Evolutionary conservation across 345 rosid species (phyloP).

Genomic region (Xanthoceras sorbifolium): DNA sequence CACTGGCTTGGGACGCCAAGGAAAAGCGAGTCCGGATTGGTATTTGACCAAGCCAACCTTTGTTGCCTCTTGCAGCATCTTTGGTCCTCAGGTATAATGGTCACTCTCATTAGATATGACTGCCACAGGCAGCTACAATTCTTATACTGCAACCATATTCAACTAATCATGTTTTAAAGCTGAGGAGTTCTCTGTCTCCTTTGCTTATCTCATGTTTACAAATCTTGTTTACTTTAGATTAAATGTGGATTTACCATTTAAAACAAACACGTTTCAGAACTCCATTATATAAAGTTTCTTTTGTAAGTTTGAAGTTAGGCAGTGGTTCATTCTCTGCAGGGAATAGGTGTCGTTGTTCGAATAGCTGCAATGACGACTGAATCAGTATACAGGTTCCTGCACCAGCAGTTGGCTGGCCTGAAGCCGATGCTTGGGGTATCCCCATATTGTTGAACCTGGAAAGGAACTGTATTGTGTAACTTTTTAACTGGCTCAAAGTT

Average conservation of each 20-base stretch:
- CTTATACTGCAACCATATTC: not conserved
- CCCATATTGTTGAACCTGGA: conserved; percentile 48
- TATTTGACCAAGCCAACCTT: conserved; percentile 51
- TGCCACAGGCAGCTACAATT: not conserved
- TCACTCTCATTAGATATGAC: conserved; percentile 1
- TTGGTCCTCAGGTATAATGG: conserved; percentile 72
- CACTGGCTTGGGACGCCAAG: conserved; percentile 27
- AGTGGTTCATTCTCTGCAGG: conserved; percentile 44
- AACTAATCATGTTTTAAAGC: not conserved
- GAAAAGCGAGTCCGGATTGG: conserved; percentile 28
- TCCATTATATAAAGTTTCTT: not conserved
- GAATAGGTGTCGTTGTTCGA: conserved; percentile 66
- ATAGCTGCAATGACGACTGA: conserved; percentile 84
- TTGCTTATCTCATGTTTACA: not conserved
- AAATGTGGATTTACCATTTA: not conserved
- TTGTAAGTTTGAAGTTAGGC: not conserved
- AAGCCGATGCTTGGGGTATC: conserved; percentile 68
- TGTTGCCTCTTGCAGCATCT: conserved; percentile 77
- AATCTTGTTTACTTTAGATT: not conserved
- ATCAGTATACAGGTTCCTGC: conserved; percentile 74
- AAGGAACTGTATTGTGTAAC: not conserved
- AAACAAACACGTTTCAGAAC: not conserved
- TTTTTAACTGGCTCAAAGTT: not conserved
- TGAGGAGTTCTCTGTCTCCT: not conserved
- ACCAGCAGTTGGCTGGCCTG: conserved; percentile 56